Evolutionary conservation across 2,329 filamentous ascomycete genomes (phyloP), one percentile per base, ranked within the genome.

Genomic region (Seiridium unicorne): DNA sequence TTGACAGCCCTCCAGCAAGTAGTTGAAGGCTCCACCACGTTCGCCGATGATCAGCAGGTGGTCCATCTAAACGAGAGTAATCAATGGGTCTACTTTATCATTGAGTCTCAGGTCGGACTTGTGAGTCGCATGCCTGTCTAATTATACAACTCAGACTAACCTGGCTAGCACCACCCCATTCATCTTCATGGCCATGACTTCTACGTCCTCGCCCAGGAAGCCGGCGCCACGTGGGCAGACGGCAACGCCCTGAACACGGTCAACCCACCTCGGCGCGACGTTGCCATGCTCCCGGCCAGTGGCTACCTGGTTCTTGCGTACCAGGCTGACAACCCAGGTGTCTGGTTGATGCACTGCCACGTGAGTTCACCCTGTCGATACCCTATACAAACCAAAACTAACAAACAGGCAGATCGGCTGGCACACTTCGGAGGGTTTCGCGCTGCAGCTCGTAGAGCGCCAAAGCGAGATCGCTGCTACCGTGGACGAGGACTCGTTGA

Each of bases 301-400:
- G 83, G 82, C 0, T 81, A 79, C 66, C 62, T 85, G 3, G 78
- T 79, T 3, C 72, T 85, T 42, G 82, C 77, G 0, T 85, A 83
- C 68, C 65, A 74, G 60, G 74, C 78, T 1, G 79, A 86, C 67
- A 85, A 85, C 64, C 83, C 82, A 0, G 83, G 82, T 38, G 72
- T 74, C 31, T 81, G 79, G 78, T 65, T 79, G n/a, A 72, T 78
- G 67, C 69, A 72, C 60, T 72, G 69, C 60, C 69, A 71, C 59
- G 64, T 68, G 40, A 64, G 65, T 60, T 18, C 62, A 10, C 38
- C 8, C 51, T 36, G 4, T 26, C 38, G 9, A 42, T 26, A 10
- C 18, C 5, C 35, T 36, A 5, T 58, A 32, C 10, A 1, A n/a
- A 11, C 5, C 6, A n/a, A n/a, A 34, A 35, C n/a, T 44, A 48